Base-by-base conservation (phyloP, 164 flowering plant species). In the Annona cherimola region DNA sequence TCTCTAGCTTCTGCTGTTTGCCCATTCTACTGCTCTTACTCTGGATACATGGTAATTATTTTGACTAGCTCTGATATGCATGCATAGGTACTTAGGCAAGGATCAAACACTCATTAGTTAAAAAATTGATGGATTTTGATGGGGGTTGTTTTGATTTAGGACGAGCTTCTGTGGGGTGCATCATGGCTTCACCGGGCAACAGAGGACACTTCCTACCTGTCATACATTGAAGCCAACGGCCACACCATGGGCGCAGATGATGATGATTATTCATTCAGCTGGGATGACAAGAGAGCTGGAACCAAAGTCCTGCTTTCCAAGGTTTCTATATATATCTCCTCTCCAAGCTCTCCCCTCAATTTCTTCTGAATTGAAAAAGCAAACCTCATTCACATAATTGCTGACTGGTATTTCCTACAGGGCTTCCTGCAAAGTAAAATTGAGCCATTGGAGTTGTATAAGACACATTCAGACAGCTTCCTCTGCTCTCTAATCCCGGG, bases 141-240 rank as follows among this genome's bases (percentile, higher is more conserved):
- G 35, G 35, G 35, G 35, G 35, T 26, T 26, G 35, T 26, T 26
- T 26, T 57, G 14, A 63, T 60, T 16, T 71, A 95, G 99, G 99
- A 93, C 68, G 97, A 95, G 78, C 91, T 95, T 63, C 84, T 95
- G 19, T 93, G 99, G 99, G 98, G 94, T n/a, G 99, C 99, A n/a
- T 84, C 99, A 45, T 95, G 99, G 99, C 75, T 95, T 26, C 87
- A 89, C 70, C 78, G 77, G 75, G 99, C 98, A 16, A 81, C 99
- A 46, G 71, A 80, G 50, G 69, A 91, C 68, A 43, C 46, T 45
- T 76, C 88, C 1, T 93, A 89, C 78, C 61, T 90, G 78, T 45
- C 78, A 1, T 95, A 95, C 83, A 93, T 95, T 70, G 87, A 87
- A 63, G 76, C 89, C 63, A 95, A 95, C 55, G 99, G 98, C 60